phyloP scores from a whole-genome alignment of 805 yeast genomes.

The Sugiyamaella boreocaroliniensis region DNA sequence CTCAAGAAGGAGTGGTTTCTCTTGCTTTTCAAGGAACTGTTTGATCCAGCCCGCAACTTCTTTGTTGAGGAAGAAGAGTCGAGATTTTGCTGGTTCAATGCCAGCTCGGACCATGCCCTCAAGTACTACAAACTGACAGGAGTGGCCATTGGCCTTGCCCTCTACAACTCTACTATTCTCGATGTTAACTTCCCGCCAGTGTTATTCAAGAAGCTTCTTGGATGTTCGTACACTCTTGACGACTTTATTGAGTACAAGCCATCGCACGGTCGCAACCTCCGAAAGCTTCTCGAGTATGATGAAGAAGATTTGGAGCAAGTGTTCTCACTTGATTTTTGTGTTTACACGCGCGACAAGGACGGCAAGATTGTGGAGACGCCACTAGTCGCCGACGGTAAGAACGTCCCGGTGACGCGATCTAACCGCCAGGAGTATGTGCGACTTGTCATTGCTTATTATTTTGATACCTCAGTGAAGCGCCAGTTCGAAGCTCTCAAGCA shows the following conservation, averaged over 20 bases:
- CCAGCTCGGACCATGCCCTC: constrained; percentile 16
- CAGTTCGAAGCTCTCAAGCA: constrained; percentile 53
- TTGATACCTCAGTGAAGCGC: constrained; percentile 46
- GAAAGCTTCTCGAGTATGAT: constrained; percentile 39
- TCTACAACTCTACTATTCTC: constrained; percentile 80
- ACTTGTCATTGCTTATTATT: constrained; percentile 52
- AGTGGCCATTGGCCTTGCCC: constrained; percentile 79
- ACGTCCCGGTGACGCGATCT: constrained; percentile 46
- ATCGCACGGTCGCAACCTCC: constrained; percentile 47
- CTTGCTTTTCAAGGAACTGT: constrained; percentile 60
- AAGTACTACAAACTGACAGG: constrained; percentile 66
- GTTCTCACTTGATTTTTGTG: constrained; percentile 58
- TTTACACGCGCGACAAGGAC: constrained; percentile 42
- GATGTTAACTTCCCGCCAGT: constrained; percentile 74
- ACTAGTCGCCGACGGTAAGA: constrained; percentile 53
- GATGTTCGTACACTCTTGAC: constrained; percentile 45
- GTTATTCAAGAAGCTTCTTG: constrained; percentile 66
- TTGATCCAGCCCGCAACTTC: constrained; percentile 62
- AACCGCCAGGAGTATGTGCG: constrained; percentile 59
- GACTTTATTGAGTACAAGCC: constrained; percentile 73
- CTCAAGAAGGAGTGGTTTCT: constrained; percentile 90
- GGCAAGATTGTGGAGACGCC: constrained; percentile 43
- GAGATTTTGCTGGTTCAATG: constrained; percentile 63
- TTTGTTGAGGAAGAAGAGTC: constrained; percentile 64
- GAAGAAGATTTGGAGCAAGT: constrained; percentile 38